Evolutionary conservation across 257 asterid species (phyloP).

Genomic region (Scutellaria minor): DNA sequence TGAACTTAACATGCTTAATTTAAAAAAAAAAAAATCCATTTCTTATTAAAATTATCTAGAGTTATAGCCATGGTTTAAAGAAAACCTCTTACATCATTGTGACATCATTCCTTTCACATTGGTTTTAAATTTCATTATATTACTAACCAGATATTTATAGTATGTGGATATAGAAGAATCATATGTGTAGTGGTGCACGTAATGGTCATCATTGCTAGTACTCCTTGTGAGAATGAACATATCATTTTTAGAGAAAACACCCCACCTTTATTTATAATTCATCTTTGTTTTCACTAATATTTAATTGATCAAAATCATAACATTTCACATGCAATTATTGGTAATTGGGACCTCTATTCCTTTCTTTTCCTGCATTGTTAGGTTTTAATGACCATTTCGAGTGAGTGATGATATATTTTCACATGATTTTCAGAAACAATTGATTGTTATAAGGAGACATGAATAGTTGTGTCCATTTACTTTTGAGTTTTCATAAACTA

Average conservation of each 20-base stretch:
- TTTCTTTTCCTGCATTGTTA: not conserved
- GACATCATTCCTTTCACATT: conserved; percentile 6
- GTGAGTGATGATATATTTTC: not conserved
- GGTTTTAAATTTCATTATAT: not conserved
- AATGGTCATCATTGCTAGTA: conserved; percentile 3
- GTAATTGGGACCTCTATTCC: conserved; percentile 8
- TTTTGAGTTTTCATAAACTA: too few relatives aligned
- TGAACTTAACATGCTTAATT: too few relatives aligned
- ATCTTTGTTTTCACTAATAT: not conserved
- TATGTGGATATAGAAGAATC: not conserved
- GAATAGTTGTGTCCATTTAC: too few relatives aligned
- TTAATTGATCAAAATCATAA: not conserved
- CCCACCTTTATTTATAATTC: not conserved
- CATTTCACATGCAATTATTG: conserved; percentile 21
- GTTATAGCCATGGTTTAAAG: too few relatives aligned
- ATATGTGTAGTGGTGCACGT: not conserved
- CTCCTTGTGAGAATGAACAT: conserved; percentile 15
- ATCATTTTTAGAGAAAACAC: not conserved
- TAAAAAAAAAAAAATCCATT: too few relatives aligned
- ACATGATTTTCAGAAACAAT: not conserved
- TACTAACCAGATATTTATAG: not conserved
- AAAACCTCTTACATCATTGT: not conserved
- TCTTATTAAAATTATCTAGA: too few relatives aligned
- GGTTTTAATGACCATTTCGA: conserved; percentile 4
- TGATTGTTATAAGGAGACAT: not conserved